Conservation (phyloP, 2,329 filamentous ascomycete species). For the Cladobotryum mycophilum region DNA sequence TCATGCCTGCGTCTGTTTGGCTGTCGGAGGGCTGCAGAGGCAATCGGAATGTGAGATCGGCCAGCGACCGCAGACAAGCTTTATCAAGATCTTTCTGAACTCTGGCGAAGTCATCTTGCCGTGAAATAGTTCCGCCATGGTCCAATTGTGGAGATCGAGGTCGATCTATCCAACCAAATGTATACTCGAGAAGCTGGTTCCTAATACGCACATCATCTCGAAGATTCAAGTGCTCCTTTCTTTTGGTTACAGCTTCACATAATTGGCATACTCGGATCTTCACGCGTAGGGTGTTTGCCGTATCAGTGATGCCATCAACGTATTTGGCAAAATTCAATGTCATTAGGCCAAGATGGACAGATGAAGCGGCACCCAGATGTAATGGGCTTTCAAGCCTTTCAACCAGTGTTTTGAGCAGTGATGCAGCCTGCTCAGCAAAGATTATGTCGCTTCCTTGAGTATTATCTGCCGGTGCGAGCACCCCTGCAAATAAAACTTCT, state of each 20-base stretch:
- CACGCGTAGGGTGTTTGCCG: slow-evolving; percentile 50
- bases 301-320: slow-evolving; percentile 52
- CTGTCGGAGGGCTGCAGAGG: slow-evolving; percentile 60
- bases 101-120: slow-evolving; percentile 50
- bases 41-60: slow-evolving; percentile 59
- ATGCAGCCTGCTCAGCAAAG: slow-evolving; percentile 62
- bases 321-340: slow-evolving; percentile 63
- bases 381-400: slow-evolving; percentile 58
- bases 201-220: slow-evolving; percentile 63
- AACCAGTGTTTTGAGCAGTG: slow-evolving; percentile 56
- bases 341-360: slow-evolving; percentile 57
- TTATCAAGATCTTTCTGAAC: slow-evolving; percentile 61
- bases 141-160: slow-evolving; percentile 47
- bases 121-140: slow-evolving; percentile 31
- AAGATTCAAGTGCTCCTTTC: slow-evolving; percentile 62
- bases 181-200: slow-evolving; percentile 61
- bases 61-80: slow-evolving; percentile 58
- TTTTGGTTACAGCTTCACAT: slow-evolving; percentile 57
- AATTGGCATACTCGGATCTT: slow-evolving; percentile 66
- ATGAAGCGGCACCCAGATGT: slow-evolving; percentile 55
- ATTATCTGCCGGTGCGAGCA: slow-evolving; percentile 43
- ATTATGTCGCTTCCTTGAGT: slow-evolving; percentile 55
- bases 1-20: slow-evolving; percentile 59
- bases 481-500: slow-evolving; percentile 54
- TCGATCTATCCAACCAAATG: slow-evolving; percentile 62